Percentiles rank a stretch among this genome's conserved stretches.
Evolutionary conservation across 2,329 filamentous ascomycete species (phyloP).

Genomic region (Paecilomyces fulvus): DNA sequence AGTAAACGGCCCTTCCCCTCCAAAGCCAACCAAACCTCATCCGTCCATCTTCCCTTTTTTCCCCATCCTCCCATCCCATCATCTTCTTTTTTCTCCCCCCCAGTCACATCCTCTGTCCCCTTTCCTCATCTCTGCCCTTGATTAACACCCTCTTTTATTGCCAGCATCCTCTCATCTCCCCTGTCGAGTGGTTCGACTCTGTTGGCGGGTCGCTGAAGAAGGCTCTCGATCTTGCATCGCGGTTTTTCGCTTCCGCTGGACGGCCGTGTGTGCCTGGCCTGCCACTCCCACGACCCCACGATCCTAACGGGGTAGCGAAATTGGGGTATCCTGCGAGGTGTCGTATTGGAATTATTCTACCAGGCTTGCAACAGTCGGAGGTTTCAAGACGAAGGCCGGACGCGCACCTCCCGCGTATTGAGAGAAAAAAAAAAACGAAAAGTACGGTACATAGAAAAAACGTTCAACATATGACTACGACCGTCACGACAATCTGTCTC

Average conservation of each 20-base stretch:
- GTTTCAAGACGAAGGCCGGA: not conserved
- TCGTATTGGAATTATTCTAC: not conserved
- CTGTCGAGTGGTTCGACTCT: not conserved
- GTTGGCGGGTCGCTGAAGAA: not conserved
- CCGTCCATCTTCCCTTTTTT: not conserved
- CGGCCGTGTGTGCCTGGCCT: not conserved
- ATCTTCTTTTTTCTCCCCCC: not conserved
- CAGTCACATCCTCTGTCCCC: not conserved
- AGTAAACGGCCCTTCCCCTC: not conserved
- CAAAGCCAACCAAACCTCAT: not conserved
- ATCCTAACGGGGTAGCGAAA: not conserved
- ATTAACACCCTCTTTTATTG: not conserved
- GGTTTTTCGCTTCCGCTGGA: not conserved
- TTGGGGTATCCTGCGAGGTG: not conserved
- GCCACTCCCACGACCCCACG: not conserved
- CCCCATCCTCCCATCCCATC: conserved; percentile 3
- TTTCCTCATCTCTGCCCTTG: not conserved
- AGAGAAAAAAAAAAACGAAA: not conserved
- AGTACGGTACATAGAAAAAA: not conserved
- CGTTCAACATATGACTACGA: not conserved
- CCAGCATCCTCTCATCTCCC: not conserved
- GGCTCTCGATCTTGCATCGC: not conserved
- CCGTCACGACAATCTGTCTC: not conserved
- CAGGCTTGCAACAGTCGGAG: not conserved
- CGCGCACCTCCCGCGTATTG: not conserved